A percentile compares a stretch with the other conserved stretches of the same genome.
Evolutionary conservation across 192 early-diverging fungal genomes (phyloP).

Genomic region (Oehlia diaphana): DNA sequence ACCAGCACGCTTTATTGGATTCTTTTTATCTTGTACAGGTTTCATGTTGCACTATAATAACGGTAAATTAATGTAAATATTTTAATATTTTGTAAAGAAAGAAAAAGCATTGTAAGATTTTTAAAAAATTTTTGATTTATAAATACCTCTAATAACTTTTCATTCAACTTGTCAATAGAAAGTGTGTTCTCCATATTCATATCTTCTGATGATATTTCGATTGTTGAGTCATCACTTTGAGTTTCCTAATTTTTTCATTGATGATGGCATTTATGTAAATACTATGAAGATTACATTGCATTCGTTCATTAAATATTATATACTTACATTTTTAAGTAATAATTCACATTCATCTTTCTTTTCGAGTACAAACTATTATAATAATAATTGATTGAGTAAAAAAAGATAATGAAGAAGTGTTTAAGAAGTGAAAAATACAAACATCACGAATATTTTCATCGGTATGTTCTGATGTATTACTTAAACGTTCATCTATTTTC

Average conservation of each 20-base stretch:
- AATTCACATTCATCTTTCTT: conserved; percentile 24
- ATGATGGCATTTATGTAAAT: neutral
- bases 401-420: neutral
- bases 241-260: neutral
- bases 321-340: conserved; percentile 10
- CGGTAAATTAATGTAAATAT: neutral
- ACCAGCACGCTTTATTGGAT: neutral
- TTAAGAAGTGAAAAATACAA: neutral
- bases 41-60: neutral
- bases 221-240: neutral
- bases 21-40: neutral
- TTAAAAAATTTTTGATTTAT: neutral
- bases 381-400: neutral
- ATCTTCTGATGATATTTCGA: neutral
- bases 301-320: neutral
- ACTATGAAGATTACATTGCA: neutral
- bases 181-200: neutral
- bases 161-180: neutral
- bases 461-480: neutral
- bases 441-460: neutral
- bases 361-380: neutral
- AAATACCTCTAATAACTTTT: neutral
- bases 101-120: no score
- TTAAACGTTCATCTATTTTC: conserved; percentile 13
- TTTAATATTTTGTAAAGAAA: no score